Conservation (phyloP, 108 stramenopile species). For the Bacterosira constricta region DNA sequence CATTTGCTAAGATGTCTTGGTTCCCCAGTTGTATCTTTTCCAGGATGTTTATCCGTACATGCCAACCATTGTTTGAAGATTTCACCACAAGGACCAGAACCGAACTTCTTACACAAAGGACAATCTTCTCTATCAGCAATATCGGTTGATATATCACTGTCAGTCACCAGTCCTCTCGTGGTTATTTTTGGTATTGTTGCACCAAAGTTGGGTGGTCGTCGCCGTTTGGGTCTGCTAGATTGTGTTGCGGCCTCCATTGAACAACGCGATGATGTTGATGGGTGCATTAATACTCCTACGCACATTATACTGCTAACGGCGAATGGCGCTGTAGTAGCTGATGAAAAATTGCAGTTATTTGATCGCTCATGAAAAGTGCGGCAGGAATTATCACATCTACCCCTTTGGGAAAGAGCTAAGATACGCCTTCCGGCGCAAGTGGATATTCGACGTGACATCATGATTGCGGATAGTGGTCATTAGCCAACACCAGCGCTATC, state of each 20-base stretch:
- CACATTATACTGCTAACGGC: not conserved
- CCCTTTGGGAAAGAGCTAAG: not conserved
- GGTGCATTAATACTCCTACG: not conserved
- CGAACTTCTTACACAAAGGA: constrained; percentile 60
- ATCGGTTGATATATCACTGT: not conserved
- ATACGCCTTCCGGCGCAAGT: not conserved
- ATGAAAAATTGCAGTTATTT: not conserved
- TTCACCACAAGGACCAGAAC: constrained; percentile 54
- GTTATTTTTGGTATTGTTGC: not conserved
- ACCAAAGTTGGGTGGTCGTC: constrained; percentile 3
- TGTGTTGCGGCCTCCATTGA: not conserved
- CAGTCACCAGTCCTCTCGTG: not conserved
- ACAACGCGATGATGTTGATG: not conserved
- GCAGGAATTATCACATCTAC: not conserved
- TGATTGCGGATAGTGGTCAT: not conserved
- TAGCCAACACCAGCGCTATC: no score
- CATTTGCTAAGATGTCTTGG: constrained; percentile 47
- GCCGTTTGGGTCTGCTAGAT: not conserved
- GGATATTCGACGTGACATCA: not conserved
- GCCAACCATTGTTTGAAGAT: constrained; percentile 49
- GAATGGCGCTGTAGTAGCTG: not conserved
- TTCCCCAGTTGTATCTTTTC: constrained; percentile 41
- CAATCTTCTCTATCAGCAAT: constrained; percentile 52
- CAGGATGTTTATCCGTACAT: constrained; percentile 51
- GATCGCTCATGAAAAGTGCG: not conserved